Evolutionary conservation across 306 rosid species (phyloP), one percentile per base, ranked within the genome.

Genomic region (Cercis canadensis): DNA sequence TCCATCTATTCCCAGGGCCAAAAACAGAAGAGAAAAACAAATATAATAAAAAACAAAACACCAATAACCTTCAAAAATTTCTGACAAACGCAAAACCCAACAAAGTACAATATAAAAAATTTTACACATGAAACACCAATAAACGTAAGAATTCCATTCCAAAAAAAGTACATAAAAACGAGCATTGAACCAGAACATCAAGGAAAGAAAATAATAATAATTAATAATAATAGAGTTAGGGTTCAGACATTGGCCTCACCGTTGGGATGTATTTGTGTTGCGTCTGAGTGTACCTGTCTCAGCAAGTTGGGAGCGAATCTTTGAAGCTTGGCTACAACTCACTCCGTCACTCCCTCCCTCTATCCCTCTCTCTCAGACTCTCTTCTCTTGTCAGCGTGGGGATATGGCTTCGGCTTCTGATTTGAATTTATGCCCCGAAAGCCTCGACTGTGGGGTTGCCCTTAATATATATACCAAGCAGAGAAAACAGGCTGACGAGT

Each of bases 1-100:
- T 92, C 96, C 98, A 92, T 83, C 79, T 79, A 46, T 37, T 54
- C 15, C 62, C 36, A 18, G 61, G 39, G 11, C n/a, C n/a, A n/a
- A n/a, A n/a, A n/a, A n/a, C n/a, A n/a, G 14, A n/a, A 16, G 49
- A 58, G 24, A 12, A 52, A 65, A 57, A 18, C 40, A 11, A 77
- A 0, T 21, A 18, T 43, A 3, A 59, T 41, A 2, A 64, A 16
- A 66, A 46, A 16, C 49, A 11, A 62, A 21, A 18, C 11, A n/a
- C 29, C 9, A 45, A 62, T 46, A 29, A 75, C 4, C 12, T 0
- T 4, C n/a, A n/a, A 1, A 2, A 33, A 50, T 51, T 51, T 7
- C 36, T 7, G 4, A 46, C 31, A 11, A 49, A 59, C 5, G 24
- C 11, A n/a, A 62, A 62, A 77, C 34, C 4, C 13, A 14, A 6